Base-by-base conservation (phyloP, 129 eudicot species). In the Artemisia tridentata region DNA sequence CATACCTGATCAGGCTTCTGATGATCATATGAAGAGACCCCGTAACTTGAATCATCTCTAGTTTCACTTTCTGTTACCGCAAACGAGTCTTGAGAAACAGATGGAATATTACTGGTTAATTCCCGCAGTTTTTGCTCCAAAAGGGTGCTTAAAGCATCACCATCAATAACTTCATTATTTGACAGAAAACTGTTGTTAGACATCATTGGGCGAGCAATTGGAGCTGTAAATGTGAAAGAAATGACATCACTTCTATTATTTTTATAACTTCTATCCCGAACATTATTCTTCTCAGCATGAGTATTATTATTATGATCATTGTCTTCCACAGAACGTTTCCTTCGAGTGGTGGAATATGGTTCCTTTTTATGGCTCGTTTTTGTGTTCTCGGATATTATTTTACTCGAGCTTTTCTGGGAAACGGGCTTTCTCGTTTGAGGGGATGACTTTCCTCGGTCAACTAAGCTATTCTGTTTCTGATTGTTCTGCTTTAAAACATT, bases 211-310 rank as follows among this genome's bases (percentile, higher is more conserved):
- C 96, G 83, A 12, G 92, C 63, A 77, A 93, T 76, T 48, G 99
- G 99, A 79, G 99, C 69, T 67, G 87, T 87, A 76, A 93, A 93
- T 34, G 97, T 93, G 74, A 93, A 93, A 27, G 97, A 93, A 81
- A 90, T 78, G 31, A 90, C 88, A 70, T 87, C 97, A 23, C 63
- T 77, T 68, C 84, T 83, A 3, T 79, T 85, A 46, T 78, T 87
- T 80, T 76, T 81, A 65, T 74, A 83, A 45, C 83, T 88, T 84
- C 80, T 88, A 53, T 71, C 79, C 67, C 78, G 72, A 53, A 63
- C 69, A 46, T 63, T 64, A 74, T 79, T 74, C 48, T 72, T 75
- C 38, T 86, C 89, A 5, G 49, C 55, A 45, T 63, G 81, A 60
- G n/a, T 41, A 38, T 75, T 82, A 63, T 76, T 78, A 13, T 65